Conservation (phyloP, 164 flowering plant genomes). For the Malania oleifera region DNA sequence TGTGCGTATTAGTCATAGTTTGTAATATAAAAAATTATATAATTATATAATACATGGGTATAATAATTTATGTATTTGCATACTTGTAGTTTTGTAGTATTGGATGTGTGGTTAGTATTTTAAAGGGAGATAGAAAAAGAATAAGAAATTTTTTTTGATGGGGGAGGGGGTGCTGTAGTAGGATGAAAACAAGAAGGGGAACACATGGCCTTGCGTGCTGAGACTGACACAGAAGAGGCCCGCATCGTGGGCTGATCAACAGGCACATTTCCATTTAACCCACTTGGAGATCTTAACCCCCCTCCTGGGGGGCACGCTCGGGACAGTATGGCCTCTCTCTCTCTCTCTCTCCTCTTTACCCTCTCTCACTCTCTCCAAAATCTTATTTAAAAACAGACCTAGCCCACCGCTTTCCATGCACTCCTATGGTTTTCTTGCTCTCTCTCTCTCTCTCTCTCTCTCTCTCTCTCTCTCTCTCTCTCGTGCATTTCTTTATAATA, state of each 20-base stretch:
- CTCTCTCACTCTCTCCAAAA: slow-evolving; percentile 4
- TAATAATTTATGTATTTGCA: too few relatives aligned
- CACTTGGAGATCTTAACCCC: slow-evolving; percentile 32
- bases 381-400: slow-evolving; percentile 19
- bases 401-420: slow-evolving; percentile 40
- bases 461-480: not conserved
- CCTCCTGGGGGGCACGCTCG: slow-evolving; percentile 22
- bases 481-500: not conserved
- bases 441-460: slow-evolving; percentile 4
- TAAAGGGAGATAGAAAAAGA: too few relatives aligned
- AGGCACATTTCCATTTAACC: slow-evolving; percentile 26
- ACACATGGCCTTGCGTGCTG: slow-evolving; percentile 45
- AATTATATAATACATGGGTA: too few relatives aligned
- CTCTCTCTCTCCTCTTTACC: slow-evolving; percentile 2
- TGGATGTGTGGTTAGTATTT: too few relatives aligned
- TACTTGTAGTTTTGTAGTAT: too few relatives aligned
- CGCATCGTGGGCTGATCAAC: slow-evolving; percentile 29
- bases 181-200: too few relatives aligned
- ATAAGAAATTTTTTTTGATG: too few relatives aligned
- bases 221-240: slow-evolving; percentile 36
- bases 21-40: too few relatives aligned
- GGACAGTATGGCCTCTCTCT: slow-evolving; percentile 40
- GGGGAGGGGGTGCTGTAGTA: too few relatives aligned
- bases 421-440: slow-evolving; percentile 3
- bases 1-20: too few relatives aligned